Evolutionary conservation across 805 yeast genomes (phyloP).

Genomic region (Lachancea sp.): DNA sequence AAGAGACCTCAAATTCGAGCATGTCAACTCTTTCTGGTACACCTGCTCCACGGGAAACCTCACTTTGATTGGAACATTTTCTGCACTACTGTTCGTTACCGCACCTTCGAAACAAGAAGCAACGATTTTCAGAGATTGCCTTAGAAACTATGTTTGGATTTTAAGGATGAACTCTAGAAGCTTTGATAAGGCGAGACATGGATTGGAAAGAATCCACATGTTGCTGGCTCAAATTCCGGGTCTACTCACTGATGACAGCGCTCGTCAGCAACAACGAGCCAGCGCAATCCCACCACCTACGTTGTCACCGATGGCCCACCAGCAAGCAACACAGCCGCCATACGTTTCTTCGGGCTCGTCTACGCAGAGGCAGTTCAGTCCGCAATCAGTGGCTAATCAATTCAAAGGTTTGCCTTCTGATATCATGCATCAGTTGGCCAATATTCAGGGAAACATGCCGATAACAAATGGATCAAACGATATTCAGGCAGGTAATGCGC

Average conservation of each 20-base stretch:
- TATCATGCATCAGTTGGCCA: constrained; percentile 15
- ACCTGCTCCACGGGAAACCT: constrained; percentile 72
- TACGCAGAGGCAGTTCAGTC: constrained; percentile 5
- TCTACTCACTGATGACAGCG: constrained; percentile 31
- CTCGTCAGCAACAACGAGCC: constrained; percentile 10
- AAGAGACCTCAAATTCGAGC: constrained; percentile 69
- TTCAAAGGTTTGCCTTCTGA: constrained; percentile 19
- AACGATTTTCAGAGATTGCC: constrained; percentile 54
- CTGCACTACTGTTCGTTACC: constrained; percentile 70
- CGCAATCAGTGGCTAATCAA: constrained; percentile 11
- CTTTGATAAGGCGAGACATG: constrained; percentile 72
- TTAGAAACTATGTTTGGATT: constrained; percentile 71
- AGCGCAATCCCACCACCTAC: constrained; percentile 19
- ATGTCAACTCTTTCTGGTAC: constrained; percentile 86
- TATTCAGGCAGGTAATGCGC: not conserved
- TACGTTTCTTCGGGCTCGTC: constrained; percentile 1
- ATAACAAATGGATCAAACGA: not conserved
- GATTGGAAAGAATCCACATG: constrained; percentile 64
- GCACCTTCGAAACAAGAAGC: constrained; percentile 58
- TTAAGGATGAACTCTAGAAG: constrained; percentile 68
- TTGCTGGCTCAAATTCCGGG: constrained; percentile 74
- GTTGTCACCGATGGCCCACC: constrained; percentile 15
- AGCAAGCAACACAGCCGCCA: constrained; percentile 1
- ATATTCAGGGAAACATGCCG: constrained; percentile 17
- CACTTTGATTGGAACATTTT: constrained; percentile 81